phyloP scores from a whole-genome alignment of 257 asterid genomes.

The Fraxinus anomala region DNA sequence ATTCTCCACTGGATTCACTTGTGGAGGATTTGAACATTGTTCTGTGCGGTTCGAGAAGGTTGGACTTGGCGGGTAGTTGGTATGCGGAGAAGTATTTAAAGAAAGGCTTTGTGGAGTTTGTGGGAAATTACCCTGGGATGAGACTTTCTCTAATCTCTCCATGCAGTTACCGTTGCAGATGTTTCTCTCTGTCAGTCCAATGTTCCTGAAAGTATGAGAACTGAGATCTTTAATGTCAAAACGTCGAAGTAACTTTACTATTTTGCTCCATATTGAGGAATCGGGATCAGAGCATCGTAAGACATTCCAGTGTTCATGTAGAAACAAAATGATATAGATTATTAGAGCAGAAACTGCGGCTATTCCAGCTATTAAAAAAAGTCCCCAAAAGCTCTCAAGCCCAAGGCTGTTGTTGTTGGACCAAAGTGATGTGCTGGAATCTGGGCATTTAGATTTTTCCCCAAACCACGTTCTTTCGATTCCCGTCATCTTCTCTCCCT shows the following conservation, averaged over 20 bases:
- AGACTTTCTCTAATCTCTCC: constrained; percentile 5
- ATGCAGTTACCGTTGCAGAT: neutral
- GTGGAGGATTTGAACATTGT: neutral
- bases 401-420: constrained; percentile 31
- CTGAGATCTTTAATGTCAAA: constrained; percentile 30
- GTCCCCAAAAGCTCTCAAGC: constrained; percentile 38
- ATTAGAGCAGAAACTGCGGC: constrained; percentile 27
- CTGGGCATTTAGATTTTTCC: neutral
- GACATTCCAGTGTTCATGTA: constrained; percentile 18
- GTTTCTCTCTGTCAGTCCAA: constrained; percentile 5
- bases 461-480: constrained; percentile 20
- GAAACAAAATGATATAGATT: constrained; percentile 14
- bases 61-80: constrained; percentile 41
- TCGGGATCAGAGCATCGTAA: neutral
- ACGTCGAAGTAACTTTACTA: neutral
- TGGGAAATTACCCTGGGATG: constrained; percentile 7
- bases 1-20: constrained; percentile 7
- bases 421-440: constrained; percentile 14
- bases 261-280: neutral
- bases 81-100: constrained; percentile 14
- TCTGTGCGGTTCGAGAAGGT: constrained; percentile 30
- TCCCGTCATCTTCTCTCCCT: neutral
- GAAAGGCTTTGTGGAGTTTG: constrained; percentile 34
- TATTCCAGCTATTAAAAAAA: constrained; percentile 27
- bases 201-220: constrained; percentile 29